Percentiles rank a stretch among this genome's conserved stretches.
Conservation (phyloP, 140 eudicot species). For the Cichorium intybus region DNA sequence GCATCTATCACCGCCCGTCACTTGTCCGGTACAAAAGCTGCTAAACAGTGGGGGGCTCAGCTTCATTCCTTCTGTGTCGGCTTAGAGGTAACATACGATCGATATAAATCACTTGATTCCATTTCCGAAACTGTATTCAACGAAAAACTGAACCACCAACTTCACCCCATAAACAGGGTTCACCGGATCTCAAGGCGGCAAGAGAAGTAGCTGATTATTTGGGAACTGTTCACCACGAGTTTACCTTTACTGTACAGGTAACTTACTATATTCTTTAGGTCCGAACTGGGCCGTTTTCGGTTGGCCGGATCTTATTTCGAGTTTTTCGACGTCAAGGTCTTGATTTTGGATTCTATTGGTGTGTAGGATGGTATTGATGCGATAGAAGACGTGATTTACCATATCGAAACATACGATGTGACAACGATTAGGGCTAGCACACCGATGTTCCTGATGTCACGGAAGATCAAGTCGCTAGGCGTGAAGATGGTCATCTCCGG, state of each 20-base stretch:
- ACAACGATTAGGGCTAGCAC: slow-evolving; percentile 93
- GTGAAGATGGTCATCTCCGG: slow-evolving; percentile 84
- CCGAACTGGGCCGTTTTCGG: background rate
- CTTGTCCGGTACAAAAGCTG: slow-evolving; percentile 59
- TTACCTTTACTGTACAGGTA: slow-evolving; percentile 83
- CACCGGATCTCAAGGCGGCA: slow-evolving; percentile 72
- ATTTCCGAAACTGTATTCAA: no score
- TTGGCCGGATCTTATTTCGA: background rate
- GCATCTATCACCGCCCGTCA: slow-evolving; percentile 65
- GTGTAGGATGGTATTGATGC: slow-evolving; percentile 69
- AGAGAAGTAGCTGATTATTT: slow-evolving; percentile 85
- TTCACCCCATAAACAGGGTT: slow-evolving; percentile 32
- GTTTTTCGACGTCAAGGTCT: no score
- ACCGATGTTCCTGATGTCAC: slow-evolving; percentile 85
- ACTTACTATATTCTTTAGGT: background rate
- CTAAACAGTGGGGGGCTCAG: slow-evolving; percentile 67
- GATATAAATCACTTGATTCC: background rate
- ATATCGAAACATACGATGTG: slow-evolving; percentile 70
- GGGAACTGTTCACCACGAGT: slow-evolving; percentile 75
- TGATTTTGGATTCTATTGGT: no score
- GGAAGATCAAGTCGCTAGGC: slow-evolving; percentile 81
- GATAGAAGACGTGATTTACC: slow-evolving; percentile 61
- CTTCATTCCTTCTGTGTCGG: slow-evolving; percentile 81
- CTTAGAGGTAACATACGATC: slow-evolving; percentile 50
- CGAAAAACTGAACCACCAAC: background rate